A percentile compares a stretch with the other conserved stretches of the same genome.
Evolutionary conservation across 805 yeast genomes (phyloP).

Genomic region (Pichia scutulata): DNA sequence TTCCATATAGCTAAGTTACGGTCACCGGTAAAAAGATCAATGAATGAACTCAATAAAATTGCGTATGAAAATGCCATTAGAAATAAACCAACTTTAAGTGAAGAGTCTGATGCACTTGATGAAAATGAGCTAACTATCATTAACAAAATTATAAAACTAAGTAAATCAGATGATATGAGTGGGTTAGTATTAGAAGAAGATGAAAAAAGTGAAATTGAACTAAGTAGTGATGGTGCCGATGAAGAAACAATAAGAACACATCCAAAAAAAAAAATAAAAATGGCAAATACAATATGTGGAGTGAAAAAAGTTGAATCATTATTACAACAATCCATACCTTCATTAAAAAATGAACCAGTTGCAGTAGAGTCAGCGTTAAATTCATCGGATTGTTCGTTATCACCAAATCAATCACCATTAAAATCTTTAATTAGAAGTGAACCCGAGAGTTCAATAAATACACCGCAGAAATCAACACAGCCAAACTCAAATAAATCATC

Average conservation of each 20-base stretch:
- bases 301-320: not conserved
- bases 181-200: conserved; percentile 17
- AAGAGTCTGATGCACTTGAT: conserved; percentile 29
- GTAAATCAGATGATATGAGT: conserved; percentile 24
- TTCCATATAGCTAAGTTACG: conserved; percentile 36
- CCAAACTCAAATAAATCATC: not conserved
- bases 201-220: conserved; percentile 6
- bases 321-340: not conserved
- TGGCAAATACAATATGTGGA: not conserved
- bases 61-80: conserved; percentile 43
- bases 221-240: not conserved
- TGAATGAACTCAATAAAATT: conserved; percentile 34
- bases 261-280: not conserved
- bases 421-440: not conserved
- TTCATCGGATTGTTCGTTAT: not conserved
- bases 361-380: not conserved
- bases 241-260: not conserved
- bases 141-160: conserved; percentile 35
- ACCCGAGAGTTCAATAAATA: not conserved
- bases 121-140: conserved; percentile 39
- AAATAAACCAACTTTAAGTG: conserved; percentile 15
- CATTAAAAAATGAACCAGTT: not conserved
- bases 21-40: conserved; percentile 35
- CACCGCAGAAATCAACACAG: not conserved
- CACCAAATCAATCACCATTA: not conserved